These are phyloP conservation scores for Coffea canephora DNA, from an alignment of 257 asterid genomes.

Conservation along the genomic window DNA sequence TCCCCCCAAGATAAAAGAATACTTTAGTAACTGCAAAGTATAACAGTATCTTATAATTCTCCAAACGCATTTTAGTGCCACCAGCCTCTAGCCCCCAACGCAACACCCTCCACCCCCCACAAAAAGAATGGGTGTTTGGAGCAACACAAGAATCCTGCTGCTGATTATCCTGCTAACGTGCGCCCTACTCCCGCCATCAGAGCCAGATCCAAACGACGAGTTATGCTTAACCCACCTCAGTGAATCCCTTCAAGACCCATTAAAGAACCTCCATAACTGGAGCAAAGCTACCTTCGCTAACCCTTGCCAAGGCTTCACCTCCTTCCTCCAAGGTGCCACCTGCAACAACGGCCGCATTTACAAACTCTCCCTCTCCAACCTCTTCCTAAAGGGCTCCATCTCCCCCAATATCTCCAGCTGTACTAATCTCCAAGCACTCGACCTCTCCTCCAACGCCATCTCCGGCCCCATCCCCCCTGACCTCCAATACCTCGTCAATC, in stretches of 20 bases:
- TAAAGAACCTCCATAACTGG: constrained; percentile 71
- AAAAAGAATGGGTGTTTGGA: constrained; percentile 28
- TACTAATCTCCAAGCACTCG: constrained; percentile 85
- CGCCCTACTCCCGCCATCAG: constrained; percentile 37
- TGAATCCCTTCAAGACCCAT: constrained; percentile 65
- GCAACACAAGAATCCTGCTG: constrained; percentile 12
- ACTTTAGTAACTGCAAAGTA: background rate
- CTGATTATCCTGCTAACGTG: constrained; percentile 34
- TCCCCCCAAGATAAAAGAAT: background rate
- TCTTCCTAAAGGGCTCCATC: constrained; percentile 67
- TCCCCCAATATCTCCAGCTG: constrained; percentile 89
- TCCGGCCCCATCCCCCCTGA: constrained; percentile 80
- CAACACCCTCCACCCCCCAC: constrained; percentile 17
- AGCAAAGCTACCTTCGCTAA: constrained; percentile 50
- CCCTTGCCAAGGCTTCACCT: constrained; percentile 76
- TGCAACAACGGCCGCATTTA: constrained; percentile 95
- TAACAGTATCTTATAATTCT: too few species aligned
- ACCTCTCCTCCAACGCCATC: constrained; percentile 75
- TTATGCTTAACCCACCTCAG: constrained; percentile 61
- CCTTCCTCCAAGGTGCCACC: constrained; percentile 81
- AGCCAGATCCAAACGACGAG: constrained; percentile 83
- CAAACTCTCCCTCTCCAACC: constrained; percentile 68
- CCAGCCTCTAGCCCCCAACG: background rate
- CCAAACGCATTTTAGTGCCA: background rate
- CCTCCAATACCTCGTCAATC: constrained; percentile 63